Percentiles rank a stretch among this genome's conserved stretches.
Evolutionary conservation across 2,329 filamentous ascomycete species (phyloP).

Genomic region (Trichoderma sp.): DNA sequence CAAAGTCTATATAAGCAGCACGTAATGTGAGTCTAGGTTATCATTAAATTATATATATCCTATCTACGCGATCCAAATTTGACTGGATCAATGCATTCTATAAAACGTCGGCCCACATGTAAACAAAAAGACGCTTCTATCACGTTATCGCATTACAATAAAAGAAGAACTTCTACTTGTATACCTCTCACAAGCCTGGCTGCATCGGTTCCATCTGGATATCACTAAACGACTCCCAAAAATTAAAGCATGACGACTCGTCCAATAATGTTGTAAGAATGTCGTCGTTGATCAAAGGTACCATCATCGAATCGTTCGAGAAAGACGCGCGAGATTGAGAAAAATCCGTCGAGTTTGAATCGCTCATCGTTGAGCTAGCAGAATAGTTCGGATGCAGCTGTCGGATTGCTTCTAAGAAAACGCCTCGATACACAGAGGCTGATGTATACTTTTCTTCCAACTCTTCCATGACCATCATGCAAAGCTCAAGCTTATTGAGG

Average conservation of each 20-base stretch:
- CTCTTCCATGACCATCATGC: constrained; percentile 16
- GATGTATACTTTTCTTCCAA: constrained; percentile 12
- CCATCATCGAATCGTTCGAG: neutral
- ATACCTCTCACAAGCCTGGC: neutral
- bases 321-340: neutral
- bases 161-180: neutral
- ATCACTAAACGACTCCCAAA: constrained; percentile 15
- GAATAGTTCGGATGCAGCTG: constrained; percentile 6
- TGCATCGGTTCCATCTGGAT: neutral
- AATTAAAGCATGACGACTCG: constrained; percentile 8
- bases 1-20: too few species aligned
- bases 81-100: too few species aligned
- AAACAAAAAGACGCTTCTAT: too few species aligned
- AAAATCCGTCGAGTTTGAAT: neutral
- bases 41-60: too few species aligned
- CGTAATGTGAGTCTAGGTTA: too few species aligned
- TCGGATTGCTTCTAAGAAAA: constrained; percentile 11
- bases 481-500: constrained; percentile 12
- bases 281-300: neutral
- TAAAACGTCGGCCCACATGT: too few species aligned
- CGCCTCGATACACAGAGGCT: constrained; percentile 1
- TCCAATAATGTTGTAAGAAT: constrained; percentile 2
- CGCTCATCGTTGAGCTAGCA: neutral
- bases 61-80: too few species aligned
- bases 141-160: too few species aligned